Percentiles rank a stretch among this genome's conserved stretches.
Conservation (phyloP, 495 filamentous ascomycete genomes). For the Trypethelium eluteriae region DNA sequence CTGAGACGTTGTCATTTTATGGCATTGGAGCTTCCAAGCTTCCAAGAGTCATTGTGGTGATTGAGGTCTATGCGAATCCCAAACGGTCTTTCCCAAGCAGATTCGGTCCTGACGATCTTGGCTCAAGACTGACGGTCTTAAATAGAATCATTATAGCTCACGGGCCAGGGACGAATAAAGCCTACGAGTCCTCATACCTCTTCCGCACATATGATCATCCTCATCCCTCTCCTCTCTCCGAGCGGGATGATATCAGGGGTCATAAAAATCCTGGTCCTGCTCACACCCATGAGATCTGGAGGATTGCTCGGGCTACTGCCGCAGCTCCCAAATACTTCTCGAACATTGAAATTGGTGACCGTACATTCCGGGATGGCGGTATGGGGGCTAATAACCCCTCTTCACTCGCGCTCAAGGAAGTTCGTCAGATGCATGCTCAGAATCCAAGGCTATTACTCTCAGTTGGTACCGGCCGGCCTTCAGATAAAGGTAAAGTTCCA, state of each 20-base stretch:
- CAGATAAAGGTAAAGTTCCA: not conserved
- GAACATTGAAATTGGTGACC: not conserved
- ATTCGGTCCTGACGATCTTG: too few relatives aligned
- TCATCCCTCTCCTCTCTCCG: constrained; percentile 1
- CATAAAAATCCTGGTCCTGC: constrained; percentile 7
- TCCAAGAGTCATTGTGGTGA: too few relatives aligned
- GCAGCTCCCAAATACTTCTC: constrained; percentile 1
- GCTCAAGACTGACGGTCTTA: not conserved
- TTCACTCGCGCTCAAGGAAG: constrained; percentile 1
- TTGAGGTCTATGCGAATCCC: too few relatives aligned
- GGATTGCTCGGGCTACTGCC: constrained; percentile 1
- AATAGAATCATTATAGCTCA: not conserved
- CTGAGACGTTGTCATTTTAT: too few relatives aligned
- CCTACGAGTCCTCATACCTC: constrained; percentile 2
- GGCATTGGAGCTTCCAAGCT: too few relatives aligned
- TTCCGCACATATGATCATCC: constrained; percentile 8
- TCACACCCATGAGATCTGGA: constrained; percentile 9
- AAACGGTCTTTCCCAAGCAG: too few relatives aligned
- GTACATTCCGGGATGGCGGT: not conserved
- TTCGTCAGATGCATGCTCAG: constrained; percentile 6
- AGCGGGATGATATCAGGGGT: not conserved
- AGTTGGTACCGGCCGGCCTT: not conserved
- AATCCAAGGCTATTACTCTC: not conserved
- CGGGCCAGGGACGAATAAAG: not conserved
- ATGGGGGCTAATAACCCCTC: constrained; percentile 9